Base-by-base conservation (phyloP, 345 rosid genomes). In the Eucalyptus marginata region DNA sequence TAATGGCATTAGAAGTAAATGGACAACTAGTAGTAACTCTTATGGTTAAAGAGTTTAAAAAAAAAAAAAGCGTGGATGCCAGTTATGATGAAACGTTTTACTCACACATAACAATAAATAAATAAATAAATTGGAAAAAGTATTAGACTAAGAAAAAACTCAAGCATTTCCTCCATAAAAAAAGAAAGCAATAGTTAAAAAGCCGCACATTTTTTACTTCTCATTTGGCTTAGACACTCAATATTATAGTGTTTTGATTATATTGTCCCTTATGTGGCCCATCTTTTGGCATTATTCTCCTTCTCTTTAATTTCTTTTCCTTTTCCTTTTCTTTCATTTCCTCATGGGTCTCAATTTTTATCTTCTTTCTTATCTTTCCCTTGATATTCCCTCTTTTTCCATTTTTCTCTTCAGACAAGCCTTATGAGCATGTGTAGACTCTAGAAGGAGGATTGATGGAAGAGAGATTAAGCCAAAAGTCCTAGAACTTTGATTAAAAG, bases 141-240 rank as follows among this genome's bases (percentile, higher is more conserved):
- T 33, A 66, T 4, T 66, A 15, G 79, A 31, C 4, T 16, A 31
- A 66, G 79, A 31, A 31, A 68, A 68, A 58, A 58, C 0, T 58
- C 66, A 11, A 58, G n/a, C 1, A 58, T 58, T 25, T 58, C 66
- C 1, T 10, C 7, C 66, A 5, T 25, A 0, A 24, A 27, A 58
- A 25, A 58, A 58, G n/a, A 25, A 25, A 58, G 14, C 66, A 25
- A 58, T 58, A 10, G 66, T 58, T 29, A 52, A 1, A 52, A 0
- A 24, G 0, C 1, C 0, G 2, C 3, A 50, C 1, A 0, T 50
- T 50, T 50, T 50, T 15, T 0, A 15, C 7, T 50, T 50, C 18
- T 50, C 52, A 6, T 15, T 12, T 59, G 0, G 31, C 4, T 59
- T 27, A 10, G 0, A 0, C 31, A 58, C 14, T 11, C 27, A 3